A percentile compares a stretch with the other conserved stretches of the same genome.
These are phyloP conservation scores for Hypoxylon subgilvum DNA, from an alignment of 495 filamentous ascomycete species.

Conservation along the genomic window DNA sequence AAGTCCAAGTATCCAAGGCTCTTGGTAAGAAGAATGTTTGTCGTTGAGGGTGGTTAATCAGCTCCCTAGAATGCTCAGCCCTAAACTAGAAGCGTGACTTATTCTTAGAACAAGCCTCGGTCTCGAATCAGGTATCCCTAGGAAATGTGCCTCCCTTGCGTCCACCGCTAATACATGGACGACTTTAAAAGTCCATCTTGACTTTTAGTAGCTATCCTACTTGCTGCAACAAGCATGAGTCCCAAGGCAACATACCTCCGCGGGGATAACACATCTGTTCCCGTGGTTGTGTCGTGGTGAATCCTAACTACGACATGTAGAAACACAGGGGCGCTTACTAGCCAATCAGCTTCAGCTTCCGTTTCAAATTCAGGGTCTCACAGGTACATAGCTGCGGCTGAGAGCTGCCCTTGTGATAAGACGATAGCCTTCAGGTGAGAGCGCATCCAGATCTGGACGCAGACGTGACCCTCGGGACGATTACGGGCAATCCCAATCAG, in stretches of 20 bases:
- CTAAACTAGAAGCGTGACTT: no score
- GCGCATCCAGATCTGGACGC: slow-evolving; percentile 7
- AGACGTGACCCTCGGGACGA: background rate
- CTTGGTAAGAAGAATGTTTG: background rate
- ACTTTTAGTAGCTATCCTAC: no score
- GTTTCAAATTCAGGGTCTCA: slow-evolving; percentile 5
- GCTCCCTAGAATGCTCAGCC: no score
- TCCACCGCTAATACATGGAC: no score
- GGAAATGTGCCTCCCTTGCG: no score
- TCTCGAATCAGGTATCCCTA: no score
- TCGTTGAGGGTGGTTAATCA: no score
- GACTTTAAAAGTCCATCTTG: slow-evolving; percentile 6
- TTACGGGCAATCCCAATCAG: slow-evolving; percentile 2
- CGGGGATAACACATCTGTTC: background rate
- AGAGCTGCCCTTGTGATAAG: slow-evolving; percentile 5
- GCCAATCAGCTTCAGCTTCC: slow-evolving; percentile 7
- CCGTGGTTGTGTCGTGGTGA: background rate
- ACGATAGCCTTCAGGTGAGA: background rate
- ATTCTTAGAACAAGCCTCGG: no score
- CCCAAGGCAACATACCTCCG: background rate
- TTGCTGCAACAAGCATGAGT: background rate
- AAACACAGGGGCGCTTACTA: background rate
- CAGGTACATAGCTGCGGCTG: slow-evolving; percentile 22
- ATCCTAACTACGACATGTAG: background rate
- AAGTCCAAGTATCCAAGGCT: background rate